Evolutionary conservation across 106 monocot genomes (phyloP), one percentile per base, ranked within the genome.

Genomic region (Vanilla planifolia): DNA sequence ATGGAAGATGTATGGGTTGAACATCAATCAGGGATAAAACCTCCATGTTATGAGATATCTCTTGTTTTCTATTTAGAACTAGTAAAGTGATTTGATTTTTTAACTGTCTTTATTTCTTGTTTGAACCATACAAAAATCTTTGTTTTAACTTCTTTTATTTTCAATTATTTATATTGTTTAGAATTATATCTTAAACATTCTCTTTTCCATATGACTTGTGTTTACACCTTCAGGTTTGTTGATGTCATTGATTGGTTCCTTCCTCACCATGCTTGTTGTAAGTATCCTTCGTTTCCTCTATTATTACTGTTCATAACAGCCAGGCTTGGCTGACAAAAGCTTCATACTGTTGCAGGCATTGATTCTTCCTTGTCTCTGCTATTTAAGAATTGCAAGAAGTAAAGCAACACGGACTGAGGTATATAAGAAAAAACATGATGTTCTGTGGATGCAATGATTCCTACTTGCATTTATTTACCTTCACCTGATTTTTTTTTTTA

Each of bases 231-330:
- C 84, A 98, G 92, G 91, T 63, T 62, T 92, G 26, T 91, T 98
- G 46, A 98, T 98, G 98, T 79, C 98, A 50, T 61, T 98, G 7
- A 67, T 98, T 45, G 98, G 91, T 10, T 98, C 98, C 43, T 73
- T 92, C 0, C 75, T 98, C 53, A 88, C 98, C 33, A 98, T 92
- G 98, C 81, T 98, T 68, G 91, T 98, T 48, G 96, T 98, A 71
- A 79, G 78, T n/a, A n/a, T n/a, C n/a, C 63, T 34, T 60, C 44
- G 17, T 24, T 5, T 19, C 55, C 15, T 4, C 32, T 17, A 51
- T 60, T 47, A 27, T 48, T 30, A 15, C 13, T 35, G 1, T 20
- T 21, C 9, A 2, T 26, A n/a, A 5, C 23, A 15, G 60, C 13
- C 5, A 48, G 19, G n/a, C 8, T n/a, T 48, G 3, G 0, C 19